phyloP scores from a whole-genome alignment of 441 rosid genomes.

The Capsella rubella region DNA sequence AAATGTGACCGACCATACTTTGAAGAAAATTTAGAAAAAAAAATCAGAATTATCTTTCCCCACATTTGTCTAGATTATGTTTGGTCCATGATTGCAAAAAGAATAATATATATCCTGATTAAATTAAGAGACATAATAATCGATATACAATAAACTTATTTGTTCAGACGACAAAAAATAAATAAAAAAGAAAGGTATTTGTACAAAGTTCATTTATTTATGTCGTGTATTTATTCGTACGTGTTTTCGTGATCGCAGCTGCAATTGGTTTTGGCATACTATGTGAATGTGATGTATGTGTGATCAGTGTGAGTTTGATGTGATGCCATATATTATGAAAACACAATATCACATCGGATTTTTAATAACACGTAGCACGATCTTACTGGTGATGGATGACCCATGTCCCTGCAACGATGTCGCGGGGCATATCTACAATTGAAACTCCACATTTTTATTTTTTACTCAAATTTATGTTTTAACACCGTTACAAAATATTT shows the following conservation, averaged over 20 bases:
- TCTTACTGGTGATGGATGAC: slow-evolving; percentile 13
- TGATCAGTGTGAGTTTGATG: not conserved
- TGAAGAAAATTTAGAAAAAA: not conserved
- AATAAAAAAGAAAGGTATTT: not conserved
- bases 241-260: slow-evolving; percentile 37
- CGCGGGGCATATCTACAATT: slow-evolving; percentile 13
- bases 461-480: too few relatives aligned
- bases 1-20: slow-evolving; percentile 32
- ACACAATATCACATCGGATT: slow-evolving; percentile 8
- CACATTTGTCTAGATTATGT: slow-evolving; percentile 13
- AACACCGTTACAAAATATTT: too few relatives aligned
- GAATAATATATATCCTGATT: slow-evolving; percentile 17
- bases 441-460: slow-evolving; percentile 10
- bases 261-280: slow-evolving; percentile 34
- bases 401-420: slow-evolving; percentile 12
- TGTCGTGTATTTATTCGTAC: slow-evolving; percentile 32
- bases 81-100: slow-evolving; percentile 34
- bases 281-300: not conserved
- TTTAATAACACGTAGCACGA: slow-evolving; percentile 10
- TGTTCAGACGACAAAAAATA: not conserved
- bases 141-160: not conserved
- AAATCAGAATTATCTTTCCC: not conserved
- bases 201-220: not conserved
- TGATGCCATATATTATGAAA: slow-evolving; percentile 19
- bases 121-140: slow-evolving; percentile 27